phyloP scores from a whole-genome alignment of 805 yeast genomes.

The Schwanniomyces occidentalis region DNA sequence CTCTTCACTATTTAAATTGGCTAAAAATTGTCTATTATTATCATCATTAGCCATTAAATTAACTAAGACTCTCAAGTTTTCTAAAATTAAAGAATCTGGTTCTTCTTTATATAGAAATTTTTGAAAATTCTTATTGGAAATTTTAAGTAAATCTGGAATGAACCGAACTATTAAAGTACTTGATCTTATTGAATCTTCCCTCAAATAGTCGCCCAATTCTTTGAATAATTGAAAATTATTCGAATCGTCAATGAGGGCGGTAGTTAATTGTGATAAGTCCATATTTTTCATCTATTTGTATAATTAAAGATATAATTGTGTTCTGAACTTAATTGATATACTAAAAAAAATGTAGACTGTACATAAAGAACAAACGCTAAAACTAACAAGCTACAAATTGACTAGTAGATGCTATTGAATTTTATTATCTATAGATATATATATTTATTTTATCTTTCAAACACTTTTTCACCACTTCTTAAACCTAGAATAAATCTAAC shows the following conservation, averaged over 20 bases:
- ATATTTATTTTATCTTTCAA: conserved; percentile 32
- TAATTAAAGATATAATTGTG: background rate
- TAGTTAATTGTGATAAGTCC: conserved; percentile 1
- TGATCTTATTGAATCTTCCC: conserved; percentile 20
- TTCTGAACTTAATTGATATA: background rate
- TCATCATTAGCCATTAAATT: conserved; percentile 39
- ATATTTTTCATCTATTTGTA: background rate
- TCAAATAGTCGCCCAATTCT: conserved; percentile 18
- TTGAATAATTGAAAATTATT: conserved; percentile 5
- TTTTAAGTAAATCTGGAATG: conserved; percentile 7
- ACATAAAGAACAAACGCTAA: no score
- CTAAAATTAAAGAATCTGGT: conserved; percentile 10
- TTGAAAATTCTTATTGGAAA: conserved; percentile 4
- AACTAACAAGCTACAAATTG: no score
- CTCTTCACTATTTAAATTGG: conserved; percentile 2
- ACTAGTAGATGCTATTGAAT: no score
- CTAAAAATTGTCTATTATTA: conserved; percentile 15
- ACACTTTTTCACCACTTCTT: conserved; percentile 67
- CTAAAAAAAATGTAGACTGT: no score
- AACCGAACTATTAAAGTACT: conserved; percentile 7
- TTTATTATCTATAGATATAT: background rate
- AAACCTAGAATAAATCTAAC: conserved; percentile 77
- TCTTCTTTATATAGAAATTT: background rate
- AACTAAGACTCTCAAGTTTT: conserved; percentile 30
- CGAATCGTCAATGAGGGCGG: background rate